Evolutionary conservation across 2,329 filamentous ascomycete species (phyloP).

Genomic region (Dothiorella sarmentorum): DNA sequence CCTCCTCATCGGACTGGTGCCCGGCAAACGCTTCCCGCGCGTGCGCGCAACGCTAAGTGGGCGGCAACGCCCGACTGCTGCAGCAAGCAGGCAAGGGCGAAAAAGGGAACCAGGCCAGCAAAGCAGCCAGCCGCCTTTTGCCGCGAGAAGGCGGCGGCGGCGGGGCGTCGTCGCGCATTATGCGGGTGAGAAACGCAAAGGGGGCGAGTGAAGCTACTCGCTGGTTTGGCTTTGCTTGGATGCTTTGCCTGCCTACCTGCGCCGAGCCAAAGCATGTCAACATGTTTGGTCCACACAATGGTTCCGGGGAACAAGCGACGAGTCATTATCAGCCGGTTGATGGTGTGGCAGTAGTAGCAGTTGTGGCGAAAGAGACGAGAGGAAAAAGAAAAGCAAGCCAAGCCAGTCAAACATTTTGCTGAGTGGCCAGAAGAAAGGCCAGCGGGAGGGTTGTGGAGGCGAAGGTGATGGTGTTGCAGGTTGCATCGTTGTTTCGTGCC

Average conservation of each 20-base stretch:
- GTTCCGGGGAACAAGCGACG: background rate
- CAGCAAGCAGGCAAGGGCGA: too few species aligned
- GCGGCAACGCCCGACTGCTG: too few species aligned
- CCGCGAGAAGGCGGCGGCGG: background rate
- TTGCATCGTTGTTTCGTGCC: background rate
- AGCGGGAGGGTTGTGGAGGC: background rate
- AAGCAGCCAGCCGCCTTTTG: background rate
- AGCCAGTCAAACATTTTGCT: background rate
- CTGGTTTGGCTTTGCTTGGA: too few species aligned
- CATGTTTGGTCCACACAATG: too few species aligned
- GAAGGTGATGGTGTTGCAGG: slow-evolving; percentile 15
- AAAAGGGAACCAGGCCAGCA: background rate
- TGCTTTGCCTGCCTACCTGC: background rate
- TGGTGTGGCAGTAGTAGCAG: background rate
- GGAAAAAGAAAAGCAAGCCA: background rate
- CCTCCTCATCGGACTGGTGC: too few species aligned
- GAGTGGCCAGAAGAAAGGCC: background rate
- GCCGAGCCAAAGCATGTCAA: background rate
- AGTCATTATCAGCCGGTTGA: too few species aligned
- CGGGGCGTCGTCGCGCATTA: background rate
- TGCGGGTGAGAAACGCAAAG: background rate
- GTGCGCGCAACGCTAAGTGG: too few species aligned
- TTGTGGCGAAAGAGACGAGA: background rate
- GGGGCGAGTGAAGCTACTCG: background rate
- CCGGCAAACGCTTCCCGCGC: background rate